Evolutionary conservation across 345 rosid species (phyloP).

Genomic region (Toxicodendron radicans): DNA sequence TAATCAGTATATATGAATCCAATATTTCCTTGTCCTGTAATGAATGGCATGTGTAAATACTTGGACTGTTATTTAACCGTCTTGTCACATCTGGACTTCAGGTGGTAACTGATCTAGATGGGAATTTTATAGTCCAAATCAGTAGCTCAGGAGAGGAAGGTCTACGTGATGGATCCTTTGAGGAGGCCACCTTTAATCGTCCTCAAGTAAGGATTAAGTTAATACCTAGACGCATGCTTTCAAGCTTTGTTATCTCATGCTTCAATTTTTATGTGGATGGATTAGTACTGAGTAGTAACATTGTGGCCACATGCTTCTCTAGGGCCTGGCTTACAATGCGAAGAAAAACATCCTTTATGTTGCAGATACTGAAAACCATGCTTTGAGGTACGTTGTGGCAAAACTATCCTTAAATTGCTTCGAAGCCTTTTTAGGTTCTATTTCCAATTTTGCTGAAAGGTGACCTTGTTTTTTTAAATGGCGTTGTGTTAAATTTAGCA

Average conservation of each 20-base stretch:
- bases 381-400: slow-evolving; percentile 61
- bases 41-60: neutral
- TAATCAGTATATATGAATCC: neutral
- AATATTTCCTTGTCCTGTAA: neutral
- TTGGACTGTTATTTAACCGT: slow-evolving; percentile 1
- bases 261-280: slow-evolving; percentile 10
- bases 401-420: slow-evolving; percentile 10
- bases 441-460: neutral
- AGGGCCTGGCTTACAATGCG: slow-evolving; percentile 92
- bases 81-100: slow-evolving; percentile 33
- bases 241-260: neutral
- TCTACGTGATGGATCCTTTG: slow-evolving; percentile 77
- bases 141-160: slow-evolving; percentile 90
- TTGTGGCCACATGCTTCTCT: slow-evolving; percentile 28
- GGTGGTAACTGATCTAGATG: slow-evolving; percentile 89
- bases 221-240: slow-evolving; percentile 9
- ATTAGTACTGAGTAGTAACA: slow-evolving; percentile 2
- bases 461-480: neutral
- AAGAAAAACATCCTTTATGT: slow-evolving; percentile 86
- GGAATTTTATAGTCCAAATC: slow-evolving; percentile 80
- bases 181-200: slow-evolving; percentile 75
- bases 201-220: slow-evolving; percentile 64
- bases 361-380: slow-evolving; percentile 96
- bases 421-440: neutral
- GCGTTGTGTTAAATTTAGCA: too few relatives aligned